Evolutionary conservation across 139 green algal species (phyloP).

Genomic region (Picochlorum sp.): DNA sequence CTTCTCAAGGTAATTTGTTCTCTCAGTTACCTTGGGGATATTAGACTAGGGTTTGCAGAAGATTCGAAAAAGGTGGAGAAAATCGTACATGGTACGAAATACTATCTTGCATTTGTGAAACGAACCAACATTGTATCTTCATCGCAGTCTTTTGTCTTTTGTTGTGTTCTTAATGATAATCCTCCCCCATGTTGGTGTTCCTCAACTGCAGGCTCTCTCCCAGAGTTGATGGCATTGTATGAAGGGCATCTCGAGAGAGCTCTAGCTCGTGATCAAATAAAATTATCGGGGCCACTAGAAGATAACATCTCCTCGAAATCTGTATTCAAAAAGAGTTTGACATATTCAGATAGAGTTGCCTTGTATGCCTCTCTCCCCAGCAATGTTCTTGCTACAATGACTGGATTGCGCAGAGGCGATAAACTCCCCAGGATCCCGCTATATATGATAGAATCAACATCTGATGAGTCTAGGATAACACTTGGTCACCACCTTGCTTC

Average conservation of each 20-base stretch:
- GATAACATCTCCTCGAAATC: neutral
- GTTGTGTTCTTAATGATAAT: neutral
- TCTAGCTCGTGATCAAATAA: too few relatives aligned
- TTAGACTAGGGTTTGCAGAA: slow-evolving; percentile 62
- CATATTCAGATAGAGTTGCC: neutral
- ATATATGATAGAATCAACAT: neutral
- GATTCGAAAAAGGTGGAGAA: slow-evolving; percentile 67
- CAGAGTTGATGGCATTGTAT: too few relatives aligned
- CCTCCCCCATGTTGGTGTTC: neutral
- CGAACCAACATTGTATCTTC: too few relatives aligned
- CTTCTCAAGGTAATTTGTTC: slow-evolving; percentile 50
- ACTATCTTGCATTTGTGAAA: neutral
- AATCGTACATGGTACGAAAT: slow-evolving; percentile 38
- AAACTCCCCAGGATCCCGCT: neutral
- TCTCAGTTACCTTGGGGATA: slow-evolving; percentile 76
- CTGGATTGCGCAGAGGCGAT: neutral
- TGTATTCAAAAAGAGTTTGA: neutral
- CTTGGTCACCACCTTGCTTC: neutral
- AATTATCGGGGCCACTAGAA: neutral
- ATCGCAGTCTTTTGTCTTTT: too few relatives aligned
- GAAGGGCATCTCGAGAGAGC: too few relatives aligned
- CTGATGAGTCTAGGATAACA: neutral
- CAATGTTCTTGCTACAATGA: neutral
- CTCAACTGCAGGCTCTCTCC: neutral
- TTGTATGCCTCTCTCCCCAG: slow-evolving; percentile 6